Percentiles rank a stretch among this genome's conserved stretches.
These are phyloP conservation scores for Acanthamoeba castellanii DNA, from an alignment of 208 protist genomes.

Conservation along the genomic window DNA sequence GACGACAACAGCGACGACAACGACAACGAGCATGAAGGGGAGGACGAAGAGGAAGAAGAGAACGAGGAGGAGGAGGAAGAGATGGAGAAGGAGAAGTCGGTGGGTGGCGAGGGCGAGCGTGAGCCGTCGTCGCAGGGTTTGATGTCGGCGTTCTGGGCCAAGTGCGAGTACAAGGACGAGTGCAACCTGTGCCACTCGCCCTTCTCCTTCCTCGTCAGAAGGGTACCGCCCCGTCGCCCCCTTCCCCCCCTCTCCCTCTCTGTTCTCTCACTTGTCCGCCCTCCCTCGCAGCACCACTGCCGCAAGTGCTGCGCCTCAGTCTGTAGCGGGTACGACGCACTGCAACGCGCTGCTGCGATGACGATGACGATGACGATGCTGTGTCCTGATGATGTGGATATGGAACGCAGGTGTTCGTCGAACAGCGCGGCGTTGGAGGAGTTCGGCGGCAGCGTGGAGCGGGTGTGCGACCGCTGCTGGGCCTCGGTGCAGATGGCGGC, in stretches of 20 bases:
- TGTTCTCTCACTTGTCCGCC: neutral
- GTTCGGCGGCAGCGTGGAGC: conserved; percentile 23
- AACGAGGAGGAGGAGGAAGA: neutral
- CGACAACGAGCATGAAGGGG: neutral
- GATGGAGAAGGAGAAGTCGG: neutral
- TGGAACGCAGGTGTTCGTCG: neutral
- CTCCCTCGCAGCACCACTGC: conserved; percentile 1
- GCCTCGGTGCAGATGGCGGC: neutral
- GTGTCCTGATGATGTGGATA: neutral
- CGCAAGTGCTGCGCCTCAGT: conserved; percentile 44
- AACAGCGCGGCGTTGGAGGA: conserved; percentile 17
- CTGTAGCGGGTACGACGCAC: conserved; percentile 38
- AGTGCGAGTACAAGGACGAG: conserved; percentile 46
- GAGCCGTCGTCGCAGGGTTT: neutral
- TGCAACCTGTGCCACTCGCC: conserved; percentile 13
- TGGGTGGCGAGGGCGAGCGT: neutral
- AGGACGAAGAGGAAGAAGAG: neutral
- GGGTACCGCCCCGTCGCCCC: neutral
- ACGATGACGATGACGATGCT: neutral
- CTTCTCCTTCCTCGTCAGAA: conserved; percentile 54
- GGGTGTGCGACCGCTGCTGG: conserved; percentile 57
- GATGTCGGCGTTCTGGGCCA: conserved; percentile 33
- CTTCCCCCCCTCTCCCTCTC: neutral
- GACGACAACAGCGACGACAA: neutral
- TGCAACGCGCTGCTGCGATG: no score